Percentiles rank a stretch among this genome's conserved stretches.
phyloP scores from a whole-genome alignment of 2,329 filamentous ascomycete species.

The Lecanicillium sp. region DNA sequence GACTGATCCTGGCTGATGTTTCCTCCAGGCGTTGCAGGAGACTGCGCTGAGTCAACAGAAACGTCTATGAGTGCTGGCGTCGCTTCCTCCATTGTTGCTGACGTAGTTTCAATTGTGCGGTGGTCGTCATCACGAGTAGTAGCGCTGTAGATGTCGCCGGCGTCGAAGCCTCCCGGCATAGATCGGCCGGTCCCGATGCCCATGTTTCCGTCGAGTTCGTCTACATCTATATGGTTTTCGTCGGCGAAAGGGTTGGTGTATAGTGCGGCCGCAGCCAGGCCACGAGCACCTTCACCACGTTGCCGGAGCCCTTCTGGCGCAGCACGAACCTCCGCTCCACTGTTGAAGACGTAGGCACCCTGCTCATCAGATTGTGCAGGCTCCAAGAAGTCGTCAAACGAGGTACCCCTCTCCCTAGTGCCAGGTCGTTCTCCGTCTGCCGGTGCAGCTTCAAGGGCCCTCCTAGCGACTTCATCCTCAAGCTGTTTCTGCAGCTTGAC shows the following conservation, averaged over 20 bases:
- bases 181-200: constrained; percentile 32
- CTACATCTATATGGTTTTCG: constrained; percentile 42
- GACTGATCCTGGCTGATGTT: constrained; percentile 35
- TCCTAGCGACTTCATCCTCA: constrained; percentile 13
- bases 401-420: constrained; percentile 24
- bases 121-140: constrained; percentile 35
- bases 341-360: constrained; percentile 50
- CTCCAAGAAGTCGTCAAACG: constrained; percentile 52
- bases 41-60: constrained; percentile 12
- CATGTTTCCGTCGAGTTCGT: constrained; percentile 28
- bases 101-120: constrained; percentile 8
- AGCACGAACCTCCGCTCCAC: constrained; percentile 36
- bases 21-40: constrained; percentile 26
- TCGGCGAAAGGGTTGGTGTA: constrained; percentile 54
- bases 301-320: constrained; percentile 40
- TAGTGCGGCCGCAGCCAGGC: constrained; percentile 30
- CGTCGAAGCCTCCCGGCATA: constrained; percentile 37
- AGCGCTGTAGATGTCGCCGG: constrained; percentile 50
- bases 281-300: constrained; percentile 36
- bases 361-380: constrained; percentile 40
- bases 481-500: constrained; percentile 41
- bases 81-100: constrained; percentile 14
- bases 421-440: constrained; percentile 8
- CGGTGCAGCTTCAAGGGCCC: constrained; percentile 12
- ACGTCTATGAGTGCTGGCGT: constrained; percentile 26